Base-by-base conservation (phyloP, 2,329 filamentous ascomycete species). In the Pyrenochaeta sp. region DNA sequence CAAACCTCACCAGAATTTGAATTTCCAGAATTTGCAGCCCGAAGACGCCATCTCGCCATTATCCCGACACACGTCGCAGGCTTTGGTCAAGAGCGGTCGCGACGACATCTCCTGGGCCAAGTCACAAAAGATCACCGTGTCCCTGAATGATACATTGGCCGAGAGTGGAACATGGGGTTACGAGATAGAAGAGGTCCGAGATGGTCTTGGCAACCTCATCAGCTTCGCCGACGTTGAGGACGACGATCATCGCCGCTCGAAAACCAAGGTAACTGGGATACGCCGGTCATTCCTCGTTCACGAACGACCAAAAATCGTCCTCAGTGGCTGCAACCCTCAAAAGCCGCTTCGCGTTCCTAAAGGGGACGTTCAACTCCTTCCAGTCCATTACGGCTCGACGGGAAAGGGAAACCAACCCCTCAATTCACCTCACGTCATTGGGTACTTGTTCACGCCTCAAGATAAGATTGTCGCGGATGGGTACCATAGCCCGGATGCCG, bases 11-110 rank as follows among this genome's bases (percentile, higher is more conserved):
- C 89, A 89, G 48, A 90, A 92, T 56, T 90, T 93, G 51, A 61
- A 69, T 27, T 93, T 96, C 59, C 92, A 97, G 71, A 96, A 90
- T 62, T 84, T 99, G 30, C 92, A 96, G 60, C 92, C 94, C 0
- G 91, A 96, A 35, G 89, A 89, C 23, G 87, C 92, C 61, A 78
- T 82, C 3, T 96, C 90, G 1, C 90, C 91, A 1, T 76, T 96
- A 23, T 73, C 88, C n/a, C 81, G 81, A 35, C 77, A 80, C 35
- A 77, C 76, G 18, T 78, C 81, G 2, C 80, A 80, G 14, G 80
- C 79, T 13, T 44, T 91, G 28, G 75, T 87, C 28, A 72, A 80
- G 9, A 80, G 73, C 2, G 76, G 73, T 8, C 78, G 83, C 20
- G 79, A 88, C 32, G 88, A 93, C 55, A 79, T 88, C 22, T 85